Evolutionary conservation across 176 grass and related monocot genomes (phyloP), one percentile per base, ranked within the genome.

Genomic region (Hyparrhenia diplandra): DNA sequence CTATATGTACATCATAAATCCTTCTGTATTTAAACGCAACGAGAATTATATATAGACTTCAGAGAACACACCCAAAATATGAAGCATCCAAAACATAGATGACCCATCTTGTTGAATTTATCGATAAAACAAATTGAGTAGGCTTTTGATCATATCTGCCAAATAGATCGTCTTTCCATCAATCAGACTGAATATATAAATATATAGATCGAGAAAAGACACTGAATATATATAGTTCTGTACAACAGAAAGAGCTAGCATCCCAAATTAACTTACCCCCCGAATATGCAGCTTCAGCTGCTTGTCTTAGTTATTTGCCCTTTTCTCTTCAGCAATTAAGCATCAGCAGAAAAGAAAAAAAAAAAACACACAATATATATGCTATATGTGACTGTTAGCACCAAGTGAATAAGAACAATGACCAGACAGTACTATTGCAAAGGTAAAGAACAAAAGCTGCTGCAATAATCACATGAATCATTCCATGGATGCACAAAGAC

Each of bases 151-250:
- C 65, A 75, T 85, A n/a, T n/a, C 67, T 81, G 14, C 76, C 55
- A 81, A 27, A 54, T 76, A 80, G 51, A 80, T 54, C 40, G 41
- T 80, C 64, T 76, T 85, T 71, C 76, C 25, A 76, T 85, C 82
- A 76, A 69, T 71, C 82, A 57, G 47, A 71, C 20, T 49, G 37
- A 20, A 67, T 17, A 83, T 83, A 47, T 28, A 29, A 37, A 78
- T 6, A n/a, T n/a, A n/a, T n/a, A n/a, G n/a, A n/a, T n/a, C n/a
- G n/a, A n/a, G n/a, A n/a, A n/a, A n/a, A n/a, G n/a, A n/a, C n/a
- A n/a, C n/a, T n/a, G n/a, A n/a, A n/a, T n/a, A n/a, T n/a, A n/a
- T n/a, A n/a, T n/a, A n/a, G n/a, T n/a, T n/a, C n/a, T n/a, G n/a
- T 47, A 47, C 13, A 47, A 2, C 30, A 73, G 18, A 61, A 27